phyloP scores from a whole-genome alignment of 2,329 filamentous ascomycete species.

The Apiospora phragmitis region DNA sequence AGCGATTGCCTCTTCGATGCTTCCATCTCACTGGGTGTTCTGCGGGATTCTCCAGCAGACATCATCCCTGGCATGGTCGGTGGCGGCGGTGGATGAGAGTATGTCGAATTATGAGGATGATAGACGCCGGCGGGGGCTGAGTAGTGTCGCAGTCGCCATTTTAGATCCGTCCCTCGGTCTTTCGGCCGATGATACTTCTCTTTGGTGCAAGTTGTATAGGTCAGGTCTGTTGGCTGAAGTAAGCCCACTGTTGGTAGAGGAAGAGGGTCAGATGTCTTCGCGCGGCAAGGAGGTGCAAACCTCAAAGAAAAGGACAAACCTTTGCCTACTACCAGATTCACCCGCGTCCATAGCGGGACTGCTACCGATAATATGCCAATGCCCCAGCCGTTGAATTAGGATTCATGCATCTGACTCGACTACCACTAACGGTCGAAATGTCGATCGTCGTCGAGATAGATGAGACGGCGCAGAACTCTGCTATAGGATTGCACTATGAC shows the following conservation, averaged over 20 bases:
- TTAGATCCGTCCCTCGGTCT: slow-evolving; percentile 27
- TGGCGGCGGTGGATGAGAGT: slow-evolving; percentile 24
- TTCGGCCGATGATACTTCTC: slow-evolving; percentile 22
- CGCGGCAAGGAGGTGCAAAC: slow-evolving; percentile 14
- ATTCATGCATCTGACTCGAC: slow-evolving; percentile 34
- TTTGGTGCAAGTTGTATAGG: slow-evolving; percentile 26
- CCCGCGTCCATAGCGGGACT: slow-evolving; percentile 38
- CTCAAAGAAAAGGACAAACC: slow-evolving; percentile 29
- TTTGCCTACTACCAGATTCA: slow-evolving; percentile 38
- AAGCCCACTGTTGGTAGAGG: slow-evolving; percentile 29
- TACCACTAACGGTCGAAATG: slow-evolving; percentile 11
- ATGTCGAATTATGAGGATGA: slow-evolving; percentile 22
- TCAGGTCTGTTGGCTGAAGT: slow-evolving; percentile 30
- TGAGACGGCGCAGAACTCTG: slow-evolving; percentile 16
- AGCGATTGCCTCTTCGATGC: slow-evolving; percentile 30
- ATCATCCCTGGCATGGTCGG: slow-evolving; percentile 29
- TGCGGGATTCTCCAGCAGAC: slow-evolving; percentile 27
- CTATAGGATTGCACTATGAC: background rate
- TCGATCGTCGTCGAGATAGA: slow-evolving; percentile 14
- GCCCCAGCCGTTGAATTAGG: slow-evolving; percentile 32
- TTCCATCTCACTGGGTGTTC: slow-evolving; percentile 28
- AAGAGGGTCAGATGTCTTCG: slow-evolving; percentile 25
- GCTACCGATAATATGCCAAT: slow-evolving; percentile 33
- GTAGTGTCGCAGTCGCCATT: slow-evolving; percentile 34
- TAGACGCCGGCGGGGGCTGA: slow-evolving; percentile 34